A percentile compares a stretch with the other conserved stretches of the same genome.
These are phyloP conservation scores for Annulohypoxylon bovei DNA, from an alignment of 495 filamentous ascomycete species.

Conservation along the genomic window DNA sequence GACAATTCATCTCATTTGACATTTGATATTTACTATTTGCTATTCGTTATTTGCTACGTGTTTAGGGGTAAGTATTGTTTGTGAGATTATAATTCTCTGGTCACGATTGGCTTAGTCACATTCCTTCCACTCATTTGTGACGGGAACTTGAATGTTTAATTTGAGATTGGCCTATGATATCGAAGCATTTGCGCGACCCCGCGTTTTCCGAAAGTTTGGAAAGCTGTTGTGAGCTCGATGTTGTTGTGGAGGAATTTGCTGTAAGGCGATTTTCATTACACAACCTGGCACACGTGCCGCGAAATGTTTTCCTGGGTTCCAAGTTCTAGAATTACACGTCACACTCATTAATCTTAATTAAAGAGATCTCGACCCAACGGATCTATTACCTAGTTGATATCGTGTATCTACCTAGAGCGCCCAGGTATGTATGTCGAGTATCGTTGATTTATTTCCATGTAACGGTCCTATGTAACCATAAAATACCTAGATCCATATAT, in stretches of 20 bases:
- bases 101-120: neutral
- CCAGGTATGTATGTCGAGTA: neutral
- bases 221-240: neutral
- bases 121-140: neutral
- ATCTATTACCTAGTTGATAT: neutral
- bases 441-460: constrained; percentile 11
- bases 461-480: constrained; percentile 22
- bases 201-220: constrained; percentile 5
- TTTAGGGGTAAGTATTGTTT: neutral
- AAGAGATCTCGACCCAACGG: neutral
- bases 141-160: neutral
- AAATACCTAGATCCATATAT: neutral
- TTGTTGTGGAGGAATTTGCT: neutral
- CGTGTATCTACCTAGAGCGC: neutral
- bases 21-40: neutral
- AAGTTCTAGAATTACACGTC: constrained; percentile 16
- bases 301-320: neutral
- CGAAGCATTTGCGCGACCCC: neutral
- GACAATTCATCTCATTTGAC: neutral
- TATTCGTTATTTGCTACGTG: neutral
- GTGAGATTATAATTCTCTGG: neutral
- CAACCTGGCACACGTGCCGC: neutral
- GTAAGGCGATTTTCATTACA: neutral
- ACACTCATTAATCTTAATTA: neutral
- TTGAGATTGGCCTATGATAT: neutral